Base-by-base conservation (phyloP, 345 rosid species). In the Citrus cavaleriei region DNA sequence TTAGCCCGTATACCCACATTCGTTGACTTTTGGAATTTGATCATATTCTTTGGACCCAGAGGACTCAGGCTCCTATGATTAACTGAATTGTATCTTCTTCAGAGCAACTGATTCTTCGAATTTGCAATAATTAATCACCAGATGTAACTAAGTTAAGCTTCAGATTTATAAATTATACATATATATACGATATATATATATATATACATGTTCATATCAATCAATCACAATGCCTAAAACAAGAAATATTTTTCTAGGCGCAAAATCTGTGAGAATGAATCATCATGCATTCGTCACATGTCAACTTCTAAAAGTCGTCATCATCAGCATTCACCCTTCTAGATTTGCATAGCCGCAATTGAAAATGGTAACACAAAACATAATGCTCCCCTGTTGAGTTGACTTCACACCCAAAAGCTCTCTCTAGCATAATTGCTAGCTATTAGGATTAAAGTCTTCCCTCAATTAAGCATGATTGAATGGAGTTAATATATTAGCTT, bases 401-500 rank as follows among this genome's bases (percentile, higher is more conserved):
- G 38, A 18, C 68, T 18, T 18, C n/a, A 32, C 7, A 64, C 6
- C 19, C 57, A 51, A 51, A 65, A 16, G 69, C 32, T 30, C 32
- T 30, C 32, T 30, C 32, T 30, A 30, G 0, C 32, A 30, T 30
- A 30, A 30, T 30, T 30, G 35, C 0, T 34, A 4, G 35, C 35
- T 34, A 34, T 4, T 34, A 0, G 35, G 6, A 0, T 34, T 34
- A 34, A 34, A 34, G 4, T 34, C 35, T 34, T 34, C 0, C 32
- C 32, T 30, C 32, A 30, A 30, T 30, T 34, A 34, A 34, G 0
- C 6, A 34, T 34, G 35, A 34, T 34, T 34, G 35, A 34, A 34
- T 5, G 35, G 0, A 34, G 6, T 5, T 0, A 34, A 34, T 34
- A 4, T 34, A 0, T 4, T 34, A 5, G 0, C 0, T 34, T 34